These are phyloP conservation scores for Silene coronaria DNA, from an alignment of 179 eudicot species.

Conservation along the genomic window DNA sequence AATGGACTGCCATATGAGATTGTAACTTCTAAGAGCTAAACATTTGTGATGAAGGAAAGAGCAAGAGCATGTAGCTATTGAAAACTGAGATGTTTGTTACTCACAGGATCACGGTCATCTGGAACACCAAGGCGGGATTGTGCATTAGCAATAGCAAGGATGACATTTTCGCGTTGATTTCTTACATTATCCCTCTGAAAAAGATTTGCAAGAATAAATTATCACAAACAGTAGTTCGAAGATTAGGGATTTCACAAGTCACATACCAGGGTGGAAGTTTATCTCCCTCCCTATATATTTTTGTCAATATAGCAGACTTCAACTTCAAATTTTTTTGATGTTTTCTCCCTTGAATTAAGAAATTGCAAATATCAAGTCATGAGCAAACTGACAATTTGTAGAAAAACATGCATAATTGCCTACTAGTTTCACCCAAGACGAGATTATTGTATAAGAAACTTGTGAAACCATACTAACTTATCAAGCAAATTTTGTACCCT, in stretches of 20 bases:
- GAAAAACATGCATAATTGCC: too few species aligned
- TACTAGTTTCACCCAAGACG: neutral
- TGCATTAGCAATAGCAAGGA: conserved; percentile 77
- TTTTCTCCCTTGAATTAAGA: conserved; percentile 1
- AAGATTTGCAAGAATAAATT: neutral
- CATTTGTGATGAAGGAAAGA: neutral
- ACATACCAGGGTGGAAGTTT: neutral
- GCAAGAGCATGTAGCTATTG: neutral
- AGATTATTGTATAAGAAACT: neutral
- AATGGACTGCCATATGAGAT: too few species aligned
- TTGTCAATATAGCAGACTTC: neutral
- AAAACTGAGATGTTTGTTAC: conserved; percentile 21
- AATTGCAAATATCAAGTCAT: neutral
- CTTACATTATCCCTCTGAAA: conserved; percentile 87
- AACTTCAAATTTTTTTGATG: neutral
- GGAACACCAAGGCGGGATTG: conserved; percentile 80
- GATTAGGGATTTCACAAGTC: neutral
- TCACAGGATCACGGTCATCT: conserved; percentile 71
- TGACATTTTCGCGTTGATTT: conserved; percentile 96
- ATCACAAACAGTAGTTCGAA: neutral
- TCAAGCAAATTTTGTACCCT: neutral
- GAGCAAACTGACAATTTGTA: neutral
- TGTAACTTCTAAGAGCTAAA: neutral
- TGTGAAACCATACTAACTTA: neutral
- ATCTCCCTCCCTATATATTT: neutral